phyloP scores from a whole-genome alignment of 1,139 yeast species.

The Kluyveromyces sp. region DNA sequence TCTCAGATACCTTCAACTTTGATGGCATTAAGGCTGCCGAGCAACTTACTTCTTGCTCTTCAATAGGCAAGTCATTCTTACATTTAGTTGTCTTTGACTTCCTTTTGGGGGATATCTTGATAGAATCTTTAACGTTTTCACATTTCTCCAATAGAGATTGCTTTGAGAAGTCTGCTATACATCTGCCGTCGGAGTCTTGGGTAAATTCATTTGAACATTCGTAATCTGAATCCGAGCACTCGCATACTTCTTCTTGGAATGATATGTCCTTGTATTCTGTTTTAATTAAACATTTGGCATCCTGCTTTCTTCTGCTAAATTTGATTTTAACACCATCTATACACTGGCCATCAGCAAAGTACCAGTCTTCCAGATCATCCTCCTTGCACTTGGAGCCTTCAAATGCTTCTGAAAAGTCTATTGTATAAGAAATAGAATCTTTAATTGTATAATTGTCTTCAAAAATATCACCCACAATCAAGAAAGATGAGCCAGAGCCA shows the following conservation, averaged over 20 bases:
- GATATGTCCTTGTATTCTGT: conserved; percentile 52
- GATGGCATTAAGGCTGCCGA: conserved; percentile 13
- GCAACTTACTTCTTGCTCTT: conserved; percentile 28
- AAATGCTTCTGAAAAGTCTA: conserved; percentile 60
- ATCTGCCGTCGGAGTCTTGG: conserved; percentile 38
- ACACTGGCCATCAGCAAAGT: conserved; percentile 51
- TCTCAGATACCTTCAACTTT: conserved; percentile 24
- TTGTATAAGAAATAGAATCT: conserved; percentile 44
- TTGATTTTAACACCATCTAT: conserved; percentile 66
- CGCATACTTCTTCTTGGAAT: conserved; percentile 51
- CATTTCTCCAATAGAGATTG: conserved; percentile 31
- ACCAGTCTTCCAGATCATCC: conserved; percentile 63
- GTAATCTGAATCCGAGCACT: conserved; percentile 57
- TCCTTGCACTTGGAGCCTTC: conserved; percentile 44
- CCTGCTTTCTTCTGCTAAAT: conserved; percentile 59
- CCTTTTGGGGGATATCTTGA: conserved; percentile 23
- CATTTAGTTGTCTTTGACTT: conserved; percentile 48
- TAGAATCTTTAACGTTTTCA: conserved; percentile 16
- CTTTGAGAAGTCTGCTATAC: conserved; percentile 44
- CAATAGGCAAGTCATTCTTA: conserved; percentile 17
- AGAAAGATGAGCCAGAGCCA: conserved; percentile 58
- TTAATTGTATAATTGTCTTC: not conserved
- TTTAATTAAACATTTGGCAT: conserved; percentile 62
- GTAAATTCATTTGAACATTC: conserved; percentile 65
- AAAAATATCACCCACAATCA: conserved; percentile 39